phyloP scores from a whole-genome alignment of 306 rosid species.

The Styphnolobium japonicum region DNA sequence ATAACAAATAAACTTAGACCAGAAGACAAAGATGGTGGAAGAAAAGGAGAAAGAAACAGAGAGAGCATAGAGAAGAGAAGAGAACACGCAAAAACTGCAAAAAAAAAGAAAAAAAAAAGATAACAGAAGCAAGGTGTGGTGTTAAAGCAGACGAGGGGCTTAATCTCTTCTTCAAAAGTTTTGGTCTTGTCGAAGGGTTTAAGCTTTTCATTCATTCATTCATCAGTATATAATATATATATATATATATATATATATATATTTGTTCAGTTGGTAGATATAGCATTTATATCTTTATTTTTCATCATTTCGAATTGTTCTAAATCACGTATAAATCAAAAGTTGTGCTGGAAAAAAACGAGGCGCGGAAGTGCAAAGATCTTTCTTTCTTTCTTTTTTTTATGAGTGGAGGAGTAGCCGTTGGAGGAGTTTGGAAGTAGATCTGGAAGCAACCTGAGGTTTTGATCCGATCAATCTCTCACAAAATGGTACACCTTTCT shows the following conservation, averaged over 20 bases:
- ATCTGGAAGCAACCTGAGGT: constrained; percentile 51
- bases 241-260: not conserved
- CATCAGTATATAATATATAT: not conserved
- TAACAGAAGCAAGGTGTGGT: constrained; percentile 23
- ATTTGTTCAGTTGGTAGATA: constrained; percentile 9
- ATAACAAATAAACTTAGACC: constrained; percentile 27
- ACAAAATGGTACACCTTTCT: constrained; percentile 57
- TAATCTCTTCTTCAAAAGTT: constrained; percentile 39
- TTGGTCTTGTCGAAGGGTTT: constrained; percentile 44
- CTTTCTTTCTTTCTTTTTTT: constrained; percentile 33
- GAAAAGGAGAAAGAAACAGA: constrained; percentile 27
- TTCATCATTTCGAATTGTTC: constrained; percentile 24
- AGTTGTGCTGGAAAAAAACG: not conserved
- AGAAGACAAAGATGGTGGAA: constrained; percentile 37
- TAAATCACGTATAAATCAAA: constrained; percentile 4
- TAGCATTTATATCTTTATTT: not conserved
- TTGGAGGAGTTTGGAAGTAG: constrained; percentile 44
- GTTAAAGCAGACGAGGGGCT: constrained; percentile 36
- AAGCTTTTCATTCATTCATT: constrained; percentile 34
- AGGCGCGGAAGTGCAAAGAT: constrained; percentile 32
- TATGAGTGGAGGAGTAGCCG: constrained; percentile 35
- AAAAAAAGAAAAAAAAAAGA: not conserved
- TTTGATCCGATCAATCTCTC: constrained; percentile 63
- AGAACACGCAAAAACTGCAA: not conserved
- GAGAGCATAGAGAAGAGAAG: not conserved